Base-by-base conservation (phyloP, 148 eudicot genomes). In the Limonium bicolor region DNA sequence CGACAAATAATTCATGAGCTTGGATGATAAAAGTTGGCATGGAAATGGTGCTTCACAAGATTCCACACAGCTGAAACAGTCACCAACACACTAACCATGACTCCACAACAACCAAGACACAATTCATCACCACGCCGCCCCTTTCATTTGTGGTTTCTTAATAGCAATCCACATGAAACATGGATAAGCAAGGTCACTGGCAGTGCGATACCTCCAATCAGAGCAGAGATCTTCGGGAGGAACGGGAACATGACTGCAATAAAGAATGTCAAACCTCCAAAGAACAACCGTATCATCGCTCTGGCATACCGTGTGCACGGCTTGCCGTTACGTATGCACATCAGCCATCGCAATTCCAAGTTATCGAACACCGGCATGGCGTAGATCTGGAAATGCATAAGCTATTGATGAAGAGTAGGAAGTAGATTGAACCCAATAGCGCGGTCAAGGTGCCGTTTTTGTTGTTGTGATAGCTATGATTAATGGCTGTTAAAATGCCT, bases 11-110 rank as follows among this genome's bases (percentile, higher is more conserved):
- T n/a, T n/a, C n/a, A n/a, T n/a, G n/a, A n/a, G n/a, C n/a, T n/a
- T n/a, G 92, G 81, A 20, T 77, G 60, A 58, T 70, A 81, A 46
- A 81, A 81, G 45, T 74, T 81, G 21, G 81, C 81, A 28, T 72
- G 36, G n/a, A 81, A 28, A 2, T 72, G 73, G 15, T 66, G 16
- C 10, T 6, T 62, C 40, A 63, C 77, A 19, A 77, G 48, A 41
- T 60, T 66, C 59, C 55, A 65, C 28, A 74, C 13, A 3, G 70
- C 76, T 21, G 58, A 62, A 40, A 18, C 38, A 9, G 48, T 44
- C 18, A 61, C 12, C 15, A 69, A 1, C 4, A 56, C 54, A 36
- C 67, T 59, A 13, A 82, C 16, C 28, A 53, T 2, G 4, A 61
- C n/a, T 18, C 82, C 93, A 3, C 50, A 55, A 29, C 57, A 54